Evolutionary conservation across 495 filamentous ascomycete genomes (phyloP), one percentile per base, ranked within the genome.

Genomic region (Trichoderma gamsii): DNA sequence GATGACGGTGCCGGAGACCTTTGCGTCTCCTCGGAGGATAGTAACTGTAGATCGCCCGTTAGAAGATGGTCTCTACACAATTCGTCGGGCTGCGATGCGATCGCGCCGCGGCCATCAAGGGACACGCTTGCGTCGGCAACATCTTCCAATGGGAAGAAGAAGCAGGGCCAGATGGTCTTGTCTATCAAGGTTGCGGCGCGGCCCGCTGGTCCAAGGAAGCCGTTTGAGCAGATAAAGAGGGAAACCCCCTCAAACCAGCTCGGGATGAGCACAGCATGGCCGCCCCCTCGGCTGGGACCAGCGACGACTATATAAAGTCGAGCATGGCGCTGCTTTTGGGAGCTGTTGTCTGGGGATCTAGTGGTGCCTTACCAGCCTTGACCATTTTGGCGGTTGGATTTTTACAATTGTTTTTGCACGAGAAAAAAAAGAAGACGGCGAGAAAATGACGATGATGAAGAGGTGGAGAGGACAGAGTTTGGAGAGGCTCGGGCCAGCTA

Each of bases 1-100:
- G 84, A 88, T 92, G 76, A 99, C 90, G 77, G 90, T 94, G 75
- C 95, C 95, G 71, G 85, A 79, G 82, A 99, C 84, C 82, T 90
- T 94, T 77, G 93, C 92, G 86, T 97, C 96, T 84, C 95, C 95
- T 80, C 95, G 94, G 83, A 99, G 80, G 78, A 96, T 90, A 81
- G 91, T 92, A 80, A 99, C 95, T 99, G 75, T 23, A 72, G 12
- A 66, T 32, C 25, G 18, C 29, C 11, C 6, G 65, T 66, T 32
- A 66, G 65, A 43, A 15, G n/a, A 66, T 52, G 56, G 56, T 18
- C 2, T 4, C 25, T 3, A 9, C 27, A 27, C 56, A 25, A 25
- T 21, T 43, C 25, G 23, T 6, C 5, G 59, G 65, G 29, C 18
- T 38, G 29, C 32, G 38, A 52, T 16, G 32, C 52, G 35, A 51